These are phyloP conservation scores for Andrographis paniculata DNA, from an alignment of 305 asterid genomes.

Conservation along the genomic window DNA sequence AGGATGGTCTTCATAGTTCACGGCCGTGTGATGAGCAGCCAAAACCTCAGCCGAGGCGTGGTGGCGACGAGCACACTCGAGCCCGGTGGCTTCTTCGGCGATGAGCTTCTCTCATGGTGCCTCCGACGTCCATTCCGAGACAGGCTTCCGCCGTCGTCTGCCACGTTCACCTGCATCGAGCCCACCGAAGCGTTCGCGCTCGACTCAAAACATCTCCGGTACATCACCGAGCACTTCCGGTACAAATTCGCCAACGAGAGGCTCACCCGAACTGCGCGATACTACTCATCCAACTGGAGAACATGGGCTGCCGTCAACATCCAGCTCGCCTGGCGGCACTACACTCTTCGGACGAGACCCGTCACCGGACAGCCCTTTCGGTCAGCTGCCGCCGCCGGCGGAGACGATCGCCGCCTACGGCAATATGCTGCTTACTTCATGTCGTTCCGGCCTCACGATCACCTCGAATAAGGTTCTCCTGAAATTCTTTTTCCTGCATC, in stretches of 20 bases:
- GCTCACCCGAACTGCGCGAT: slow-evolving; percentile 67
- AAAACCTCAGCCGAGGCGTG: slow-evolving; percentile 71
- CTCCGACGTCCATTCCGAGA: slow-evolving; percentile 83
- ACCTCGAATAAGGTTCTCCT: slow-evolving; percentile 53
- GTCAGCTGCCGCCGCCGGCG: slow-evolving; percentile 21
- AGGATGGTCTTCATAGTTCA: slow-evolving; percentile 69
- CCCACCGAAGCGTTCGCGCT: slow-evolving; percentile 74
- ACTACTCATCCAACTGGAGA: slow-evolving; percentile 89
- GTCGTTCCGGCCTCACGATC: slow-evolving; percentile 94
- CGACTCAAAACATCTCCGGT: slow-evolving; percentile 53
- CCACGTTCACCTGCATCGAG: slow-evolving; percentile 75
- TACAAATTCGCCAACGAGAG: slow-evolving; percentile 86
- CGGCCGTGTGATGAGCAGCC: slow-evolving; percentile 72
- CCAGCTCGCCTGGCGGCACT: slow-evolving; percentile 81
- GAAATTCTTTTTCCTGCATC: not conserved
- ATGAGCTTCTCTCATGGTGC: slow-evolving; percentile 93
- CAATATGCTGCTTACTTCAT: slow-evolving; percentile 84
- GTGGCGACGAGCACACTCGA: slow-evolving; percentile 57
- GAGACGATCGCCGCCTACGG: slow-evolving; percentile 52
- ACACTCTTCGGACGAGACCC: slow-evolving; percentile 40
- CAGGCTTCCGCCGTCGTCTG: slow-evolving; percentile 85
- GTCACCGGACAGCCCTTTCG: slow-evolving; percentile 16
- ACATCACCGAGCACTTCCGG: slow-evolving; percentile 83
- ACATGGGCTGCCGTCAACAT: slow-evolving; percentile 97
- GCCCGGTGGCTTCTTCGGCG: slow-evolving; percentile 91